Percentiles rank a stretch among this genome's conserved stretches.
These are phyloP conservation scores for Gynostemma pentaphyllum DNA, from an alignment of 306 rosid genomes.

Conservation along the genomic window DNA sequence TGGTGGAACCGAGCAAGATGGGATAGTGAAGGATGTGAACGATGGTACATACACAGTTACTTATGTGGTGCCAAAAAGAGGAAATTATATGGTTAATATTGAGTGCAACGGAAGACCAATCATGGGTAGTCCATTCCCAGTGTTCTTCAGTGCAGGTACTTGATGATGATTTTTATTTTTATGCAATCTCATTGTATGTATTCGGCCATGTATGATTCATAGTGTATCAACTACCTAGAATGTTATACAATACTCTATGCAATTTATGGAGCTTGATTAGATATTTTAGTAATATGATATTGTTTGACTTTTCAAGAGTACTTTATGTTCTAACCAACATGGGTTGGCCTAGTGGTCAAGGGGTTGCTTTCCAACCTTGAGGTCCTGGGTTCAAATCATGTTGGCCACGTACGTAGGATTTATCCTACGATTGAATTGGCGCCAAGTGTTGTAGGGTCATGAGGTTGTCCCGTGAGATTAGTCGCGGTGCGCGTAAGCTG, in stretches of 20 bases:
- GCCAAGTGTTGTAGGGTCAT: no score
- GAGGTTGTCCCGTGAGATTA: no score
- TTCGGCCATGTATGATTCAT: not conserved
- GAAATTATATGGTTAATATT: conserved; percentile 87
- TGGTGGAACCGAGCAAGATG: conserved; percentile 94
- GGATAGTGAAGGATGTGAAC: conserved; percentile 88
- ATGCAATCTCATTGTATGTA: not conserved
- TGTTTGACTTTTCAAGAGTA: not conserved
- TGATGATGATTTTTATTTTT: not conserved
- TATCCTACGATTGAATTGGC: no score
- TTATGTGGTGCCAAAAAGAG: conserved; percentile 90
- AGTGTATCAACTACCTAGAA: not conserved
- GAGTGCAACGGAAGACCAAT: conserved; percentile 89
- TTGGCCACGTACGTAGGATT: no score
- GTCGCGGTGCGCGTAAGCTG: no score
- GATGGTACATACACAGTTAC: conserved; percentile 86
- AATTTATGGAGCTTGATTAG: not conserved
- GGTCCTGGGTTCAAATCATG: no score
- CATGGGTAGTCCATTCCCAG: conserved; percentile 97
- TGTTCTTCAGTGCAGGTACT: conserved; percentile 97
- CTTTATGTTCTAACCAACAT: no score
- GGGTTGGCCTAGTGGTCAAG: no score
- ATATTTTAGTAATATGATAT: not conserved
- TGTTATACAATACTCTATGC: not conserved
- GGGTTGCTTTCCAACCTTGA: no score